Percentiles rank a stretch among this genome's conserved stretches.
phyloP scores from a whole-genome alignment of 352 stramenopile genomes.

The Globisporangium viniferum region DNA sequence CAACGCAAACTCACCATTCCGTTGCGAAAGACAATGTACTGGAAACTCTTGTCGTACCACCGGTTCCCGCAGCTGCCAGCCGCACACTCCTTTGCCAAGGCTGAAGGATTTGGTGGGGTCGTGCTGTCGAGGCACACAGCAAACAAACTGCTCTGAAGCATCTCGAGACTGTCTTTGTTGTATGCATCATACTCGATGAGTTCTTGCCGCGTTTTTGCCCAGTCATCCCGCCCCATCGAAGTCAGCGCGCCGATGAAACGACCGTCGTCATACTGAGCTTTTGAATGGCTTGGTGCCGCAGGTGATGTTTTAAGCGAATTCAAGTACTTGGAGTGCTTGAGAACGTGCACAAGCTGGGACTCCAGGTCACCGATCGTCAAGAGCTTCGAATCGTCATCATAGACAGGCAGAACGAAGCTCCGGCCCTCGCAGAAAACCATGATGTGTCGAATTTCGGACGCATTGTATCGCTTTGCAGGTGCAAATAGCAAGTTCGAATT shows the following conservation, averaged over 20 bases:
- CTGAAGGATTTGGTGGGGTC: conserved; percentile 38
- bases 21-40: conserved; percentile 93
- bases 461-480: conserved; percentile 27
- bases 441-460: conserved; percentile 34
- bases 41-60: conserved; percentile 97
- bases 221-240: conserved; percentile 83
- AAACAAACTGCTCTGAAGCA: conserved; percentile 88
- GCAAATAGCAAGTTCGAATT: neutral
- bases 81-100: conserved; percentile 52
- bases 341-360: conserved; percentile 51
- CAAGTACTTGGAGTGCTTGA: conserved; percentile 42
- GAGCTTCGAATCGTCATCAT: conserved; percentile 39
- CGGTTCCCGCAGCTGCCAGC: conserved; percentile 76
- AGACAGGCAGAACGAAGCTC: conserved; percentile 49
- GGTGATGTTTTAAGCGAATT: conserved; percentile 17
- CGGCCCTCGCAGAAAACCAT: conserved; percentile 52
- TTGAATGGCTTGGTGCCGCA: neutral
- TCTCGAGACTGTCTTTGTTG: conserved; percentile 67
- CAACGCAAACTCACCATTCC: conserved; percentile 52
- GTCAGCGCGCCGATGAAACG: conserved; percentile 86
- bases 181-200: conserved; percentile 46
- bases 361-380: conserved; percentile 68
- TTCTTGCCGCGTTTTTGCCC: conserved; percentile 72
- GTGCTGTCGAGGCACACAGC: conserved; percentile 85
- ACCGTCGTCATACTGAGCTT: conserved; percentile 18